phyloP scores from a whole-genome alignment of 768 basidiomycete genomes.

The Hygrophorus pudorinus region DNA sequence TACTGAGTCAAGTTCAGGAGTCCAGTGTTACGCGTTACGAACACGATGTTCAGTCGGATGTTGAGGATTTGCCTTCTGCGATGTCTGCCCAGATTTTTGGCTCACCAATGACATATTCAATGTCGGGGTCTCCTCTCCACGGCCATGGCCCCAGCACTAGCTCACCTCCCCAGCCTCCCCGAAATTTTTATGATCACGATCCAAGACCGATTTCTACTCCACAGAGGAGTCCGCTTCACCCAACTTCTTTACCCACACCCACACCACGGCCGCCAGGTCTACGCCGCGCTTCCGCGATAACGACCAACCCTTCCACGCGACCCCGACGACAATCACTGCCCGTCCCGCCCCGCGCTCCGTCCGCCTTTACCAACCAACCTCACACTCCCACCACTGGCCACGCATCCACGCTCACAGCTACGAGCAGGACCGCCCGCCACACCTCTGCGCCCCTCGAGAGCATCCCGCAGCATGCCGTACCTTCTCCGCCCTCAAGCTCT shows the following conservation, averaged over 20 bases:
- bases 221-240: neutral
- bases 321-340: neutral
- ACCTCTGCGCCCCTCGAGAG: neutral
- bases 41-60: neutral
- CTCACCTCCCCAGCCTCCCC: too few relatives aligned
- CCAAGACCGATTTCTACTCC: too few relatives aligned
- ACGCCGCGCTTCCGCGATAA: too few relatives aligned
- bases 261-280: neutral
- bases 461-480: constrained; percentile 2
- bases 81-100: too few relatives aligned
- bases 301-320: neutral
- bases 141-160: too few relatives aligned
- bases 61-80: too few relatives aligned
- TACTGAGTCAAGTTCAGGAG: neutral
- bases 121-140: too few relatives aligned
- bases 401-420: too few relatives aligned
- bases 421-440: neutral
- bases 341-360: neutral
- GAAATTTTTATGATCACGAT: too few relatives aligned
- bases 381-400: too few relatives aligned
- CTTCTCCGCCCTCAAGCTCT: neutral
- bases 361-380: neutral
- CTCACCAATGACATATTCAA: too few relatives aligned
- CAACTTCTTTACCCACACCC: neutral
- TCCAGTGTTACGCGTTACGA: neutral